Percentiles rank a stretch among this genome's conserved stretches.
These are phyloP conservation scores for Cephalotrichum gorgonifer DNA, from an alignment of 2,329 filamentous ascomycete genomes.

Conservation along the genomic window DNA sequence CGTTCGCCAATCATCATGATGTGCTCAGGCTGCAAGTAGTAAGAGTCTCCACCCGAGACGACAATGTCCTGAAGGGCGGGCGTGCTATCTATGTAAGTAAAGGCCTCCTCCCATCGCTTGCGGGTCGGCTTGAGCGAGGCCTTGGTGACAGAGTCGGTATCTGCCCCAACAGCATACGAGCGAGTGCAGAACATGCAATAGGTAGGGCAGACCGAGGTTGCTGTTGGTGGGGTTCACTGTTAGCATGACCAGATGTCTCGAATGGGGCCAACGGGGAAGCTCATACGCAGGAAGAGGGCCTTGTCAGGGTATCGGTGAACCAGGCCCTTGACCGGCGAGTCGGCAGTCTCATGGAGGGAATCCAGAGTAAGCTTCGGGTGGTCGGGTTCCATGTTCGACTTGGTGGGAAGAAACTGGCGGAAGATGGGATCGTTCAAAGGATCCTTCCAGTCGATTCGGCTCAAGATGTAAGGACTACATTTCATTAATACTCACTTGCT, in stretches of 20 bases:
- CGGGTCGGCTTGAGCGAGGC: slow-evolving; percentile 25
- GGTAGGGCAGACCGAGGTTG: slow-evolving; percentile 49
- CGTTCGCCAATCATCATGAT: slow-evolving; percentile 42
- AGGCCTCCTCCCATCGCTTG: slow-evolving; percentile 42
- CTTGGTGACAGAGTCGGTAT: slow-evolving; percentile 41
- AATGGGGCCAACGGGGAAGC: background rate
- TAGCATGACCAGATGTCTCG: background rate
- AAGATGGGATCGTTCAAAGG: slow-evolving; percentile 49
- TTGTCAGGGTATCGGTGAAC: slow-evolving; percentile 57
- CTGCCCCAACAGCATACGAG: slow-evolving; percentile 44
- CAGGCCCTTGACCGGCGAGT: slow-evolving; percentile 45
- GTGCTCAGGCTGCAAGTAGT: slow-evolving; percentile 42
- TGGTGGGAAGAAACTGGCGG: slow-evolving; percentile 48
- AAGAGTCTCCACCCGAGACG: slow-evolving; percentile 53
- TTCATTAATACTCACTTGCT: background rate
- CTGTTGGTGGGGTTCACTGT: slow-evolving; percentile 18
- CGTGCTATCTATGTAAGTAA: slow-evolving; percentile 43
- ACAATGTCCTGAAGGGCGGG: slow-evolving; percentile 46
- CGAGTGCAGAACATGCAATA: slow-evolving; percentile 55
- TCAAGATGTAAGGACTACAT: slow-evolving; percentile 44
- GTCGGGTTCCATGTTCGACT: slow-evolving; percentile 39
- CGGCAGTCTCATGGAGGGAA: slow-evolving; percentile 45
- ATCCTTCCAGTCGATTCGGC: slow-evolving; percentile 47
- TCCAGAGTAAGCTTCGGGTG: slow-evolving; percentile 45
- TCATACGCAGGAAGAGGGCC: slow-evolving; percentile 48